phyloP scores from a whole-genome alignment of 164 flowering plant genomes.

The Chimonanthus praecox region DNA sequence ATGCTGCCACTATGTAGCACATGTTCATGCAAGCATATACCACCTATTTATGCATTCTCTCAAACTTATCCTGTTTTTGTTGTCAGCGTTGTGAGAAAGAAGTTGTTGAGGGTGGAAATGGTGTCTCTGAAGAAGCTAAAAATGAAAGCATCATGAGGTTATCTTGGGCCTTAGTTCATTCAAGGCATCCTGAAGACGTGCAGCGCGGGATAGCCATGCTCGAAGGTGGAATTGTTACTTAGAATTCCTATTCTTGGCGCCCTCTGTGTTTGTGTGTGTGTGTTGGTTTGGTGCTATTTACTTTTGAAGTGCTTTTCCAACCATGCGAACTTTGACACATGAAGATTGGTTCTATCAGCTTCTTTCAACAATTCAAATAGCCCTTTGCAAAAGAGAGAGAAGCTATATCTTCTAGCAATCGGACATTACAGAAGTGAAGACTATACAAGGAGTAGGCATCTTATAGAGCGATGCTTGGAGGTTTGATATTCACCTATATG shows the following conservation, averaged over 20 bases:
- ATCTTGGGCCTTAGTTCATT: slow-evolving; percentile 96
- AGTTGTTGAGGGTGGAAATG: slow-evolving; percentile 50
- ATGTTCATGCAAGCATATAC: too few relatives aligned
- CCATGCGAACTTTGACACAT: neutral
- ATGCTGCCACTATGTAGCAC: too few relatives aligned
- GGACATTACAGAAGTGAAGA: slow-evolving; percentile 72
- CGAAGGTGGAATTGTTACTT: slow-evolving; percentile 44
- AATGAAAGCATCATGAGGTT: slow-evolving; percentile 71
- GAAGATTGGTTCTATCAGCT: slow-evolving; percentile 36
- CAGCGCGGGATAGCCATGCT: slow-evolving; percentile 94
- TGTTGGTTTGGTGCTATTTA: neutral
- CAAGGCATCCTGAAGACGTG: slow-evolving; percentile 71
- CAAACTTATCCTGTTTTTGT: neutral
- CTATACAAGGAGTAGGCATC: slow-evolving; percentile 53
- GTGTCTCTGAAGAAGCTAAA: slow-evolving; percentile 43
- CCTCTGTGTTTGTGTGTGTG: neutral
- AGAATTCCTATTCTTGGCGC: neutral
- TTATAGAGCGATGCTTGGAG: slow-evolving; percentile 66
- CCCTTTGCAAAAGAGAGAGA: slow-evolving; percentile 55
- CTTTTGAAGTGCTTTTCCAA: neutral
- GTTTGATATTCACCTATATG: slow-evolving; percentile 20
- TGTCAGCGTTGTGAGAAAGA: slow-evolving; percentile 76
- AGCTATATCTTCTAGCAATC: slow-evolving; percentile 72
- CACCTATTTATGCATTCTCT: neutral
- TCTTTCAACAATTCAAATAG: slow-evolving; percentile 35